Evolutionary conservation across 257 asterid species (phyloP).

Genomic region (Petrea volubilis): DNA sequence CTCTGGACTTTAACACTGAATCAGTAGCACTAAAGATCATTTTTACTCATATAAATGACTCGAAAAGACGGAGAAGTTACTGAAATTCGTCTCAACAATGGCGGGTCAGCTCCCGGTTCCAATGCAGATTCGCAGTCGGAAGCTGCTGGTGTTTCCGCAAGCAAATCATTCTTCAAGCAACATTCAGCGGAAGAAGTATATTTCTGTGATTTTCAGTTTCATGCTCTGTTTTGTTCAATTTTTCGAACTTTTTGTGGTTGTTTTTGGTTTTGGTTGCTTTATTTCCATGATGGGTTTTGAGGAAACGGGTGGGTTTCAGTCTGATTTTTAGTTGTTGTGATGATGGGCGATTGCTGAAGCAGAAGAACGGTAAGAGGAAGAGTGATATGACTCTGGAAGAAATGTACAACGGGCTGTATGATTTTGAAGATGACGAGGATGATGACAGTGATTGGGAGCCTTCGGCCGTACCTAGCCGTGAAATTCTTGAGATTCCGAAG

Average conservation of each 20-base stretch:
- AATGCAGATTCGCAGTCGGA: slow-evolving; percentile 28
- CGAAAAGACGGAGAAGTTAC: slow-evolving; percentile 35
- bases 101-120: slow-evolving; percentile 30
- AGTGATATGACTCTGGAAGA: slow-evolving; percentile 71
- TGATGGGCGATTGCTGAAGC: slow-evolving; percentile 32
- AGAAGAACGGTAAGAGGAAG: slow-evolving; percentile 52
- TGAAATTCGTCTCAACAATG: slow-evolving; percentile 36
- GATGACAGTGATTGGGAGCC: slow-evolving; percentile 74
- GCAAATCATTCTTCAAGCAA: slow-evolving; percentile 1
- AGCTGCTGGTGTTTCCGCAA: slow-evolving; percentile 25
- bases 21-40: not conserved
- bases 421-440: slow-evolving; percentile 67
- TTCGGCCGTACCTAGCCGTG: slow-evolving; percentile 31
- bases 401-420: slow-evolving; percentile 59
- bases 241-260: not conserved
- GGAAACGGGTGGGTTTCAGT: slow-evolving; percentile 17
- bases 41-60: slow-evolving; percentile 26
- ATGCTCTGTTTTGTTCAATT: not conserved
- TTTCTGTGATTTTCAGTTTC: not conserved
- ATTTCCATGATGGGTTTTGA: not conserved
- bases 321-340: slow-evolving; percentile 7
- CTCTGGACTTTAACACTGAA: slow-evolving; percentile 1
- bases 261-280: not conserved
- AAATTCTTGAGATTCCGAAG: slow-evolving; percentile 43
- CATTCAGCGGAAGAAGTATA: slow-evolving; percentile 30